Conservation (phyloP, 2,329 filamentous ascomycete genomes). For the Albifimbria verrucaria region DNA sequence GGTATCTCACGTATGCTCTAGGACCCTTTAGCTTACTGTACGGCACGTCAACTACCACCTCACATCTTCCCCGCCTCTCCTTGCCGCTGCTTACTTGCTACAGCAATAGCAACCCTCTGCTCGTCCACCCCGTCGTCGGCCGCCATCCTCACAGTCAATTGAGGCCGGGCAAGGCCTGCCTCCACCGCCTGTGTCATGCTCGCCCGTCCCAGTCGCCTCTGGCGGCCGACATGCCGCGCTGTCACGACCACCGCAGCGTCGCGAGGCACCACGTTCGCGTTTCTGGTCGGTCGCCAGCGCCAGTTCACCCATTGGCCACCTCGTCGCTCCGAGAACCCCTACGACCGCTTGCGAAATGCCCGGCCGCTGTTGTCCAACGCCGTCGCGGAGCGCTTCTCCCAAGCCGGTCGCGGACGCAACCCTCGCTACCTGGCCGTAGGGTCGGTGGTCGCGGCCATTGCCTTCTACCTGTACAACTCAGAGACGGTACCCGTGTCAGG, state of each 20-base stretch:
- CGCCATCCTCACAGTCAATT: background rate
- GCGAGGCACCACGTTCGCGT: background rate
- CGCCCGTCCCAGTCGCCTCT: background rate
- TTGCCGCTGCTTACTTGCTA: background rate
- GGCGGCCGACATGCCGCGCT: background rate
- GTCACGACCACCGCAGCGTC: background rate
- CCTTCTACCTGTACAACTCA: constrained; percentile 66
- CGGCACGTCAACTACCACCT: too few species aligned
- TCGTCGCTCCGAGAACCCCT: constrained; percentile 13
- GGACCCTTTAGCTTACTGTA: too few species aligned
- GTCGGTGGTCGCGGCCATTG: constrained; percentile 40
- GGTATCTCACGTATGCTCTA: too few species aligned
- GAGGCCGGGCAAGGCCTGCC: background rate
- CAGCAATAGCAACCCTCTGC: too few species aligned
- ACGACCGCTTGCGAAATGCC: constrained; percentile 25
- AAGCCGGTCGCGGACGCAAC: constrained; percentile 24
- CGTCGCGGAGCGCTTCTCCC: constrained; percentile 20
- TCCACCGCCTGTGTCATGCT: background rate
- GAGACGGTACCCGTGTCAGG: constrained; percentile 72
- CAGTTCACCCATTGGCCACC: constrained; percentile 18
- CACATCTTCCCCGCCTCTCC: too few species aligned
- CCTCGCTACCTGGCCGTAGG: constrained; percentile 34
- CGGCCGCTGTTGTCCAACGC: constrained; percentile 27
- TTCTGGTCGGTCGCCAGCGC: background rate
- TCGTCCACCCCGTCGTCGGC: background rate